A percentile compares a stretch with the other conserved stretches of the same genome.
Conservation (phyloP, 192 early-diverging fungal species). For the Mortierella hygrophila region DNA sequence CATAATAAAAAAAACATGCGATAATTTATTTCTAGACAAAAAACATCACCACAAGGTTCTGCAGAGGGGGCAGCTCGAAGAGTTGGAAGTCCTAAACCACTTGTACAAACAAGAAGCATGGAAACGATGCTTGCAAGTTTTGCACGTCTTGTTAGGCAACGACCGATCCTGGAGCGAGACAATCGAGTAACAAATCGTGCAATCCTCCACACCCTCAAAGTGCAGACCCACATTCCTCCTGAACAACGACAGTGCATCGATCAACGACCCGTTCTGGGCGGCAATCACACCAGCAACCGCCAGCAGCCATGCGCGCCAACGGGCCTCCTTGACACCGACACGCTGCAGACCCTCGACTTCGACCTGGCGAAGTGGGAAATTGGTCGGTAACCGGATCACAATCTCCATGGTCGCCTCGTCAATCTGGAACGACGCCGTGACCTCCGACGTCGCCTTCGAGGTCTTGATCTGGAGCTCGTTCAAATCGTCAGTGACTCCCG, state of each 20-base stretch:
- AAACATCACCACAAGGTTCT: constrained; percentile 65
- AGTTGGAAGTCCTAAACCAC: constrained; percentile 75
- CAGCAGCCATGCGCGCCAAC: constrained; percentile 65
- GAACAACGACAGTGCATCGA: constrained; percentile 84
- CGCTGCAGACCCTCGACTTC: constrained; percentile 73
- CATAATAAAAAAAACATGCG: too few relatives aligned
- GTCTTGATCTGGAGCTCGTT: constrained; percentile 72
- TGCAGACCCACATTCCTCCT: constrained; percentile 90
- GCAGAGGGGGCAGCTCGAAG: constrained; percentile 70
- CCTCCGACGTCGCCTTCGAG: constrained; percentile 73
- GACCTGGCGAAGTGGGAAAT: constrained; percentile 79
- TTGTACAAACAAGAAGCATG: constrained; percentile 95
- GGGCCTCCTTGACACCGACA: constrained; percentile 77
- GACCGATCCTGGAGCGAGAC: constrained; percentile 89
- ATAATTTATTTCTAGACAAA: not conserved
- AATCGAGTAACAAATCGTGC: constrained; percentile 97
- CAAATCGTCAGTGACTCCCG: constrained; percentile 47
- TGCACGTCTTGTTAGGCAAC: constrained; percentile 90
- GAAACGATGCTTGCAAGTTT: constrained; percentile 95
- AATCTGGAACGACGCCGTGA: constrained; percentile 77
- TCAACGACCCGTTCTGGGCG: constrained; percentile 83
- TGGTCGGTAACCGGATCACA: constrained; percentile 73
- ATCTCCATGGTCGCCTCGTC: constrained; percentile 87
- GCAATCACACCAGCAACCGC: constrained; percentile 68
- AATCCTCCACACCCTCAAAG: constrained; percentile 98